Evolutionary conservation across 2,329 filamentous ascomycete genomes (phyloP).

Genomic region (Hypoxylon sp.): DNA sequence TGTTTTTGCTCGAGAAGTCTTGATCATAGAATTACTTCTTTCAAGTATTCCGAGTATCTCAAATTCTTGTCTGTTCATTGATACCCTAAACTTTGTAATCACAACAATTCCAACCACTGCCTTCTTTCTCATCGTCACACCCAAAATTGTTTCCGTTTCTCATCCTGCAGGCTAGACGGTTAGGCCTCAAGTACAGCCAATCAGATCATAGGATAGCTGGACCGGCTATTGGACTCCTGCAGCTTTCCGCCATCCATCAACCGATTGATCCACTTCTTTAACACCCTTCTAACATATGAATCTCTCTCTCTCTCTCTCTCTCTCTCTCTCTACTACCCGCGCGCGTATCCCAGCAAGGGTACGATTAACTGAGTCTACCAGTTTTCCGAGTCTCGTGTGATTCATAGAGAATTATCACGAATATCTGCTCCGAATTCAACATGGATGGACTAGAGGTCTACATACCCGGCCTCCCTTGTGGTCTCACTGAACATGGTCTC

Average conservation of each 20-base stretch:
- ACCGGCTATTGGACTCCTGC: slow-evolving; percentile 1
- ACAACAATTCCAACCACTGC: neutral
- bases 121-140: neutral
- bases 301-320: too few species aligned
- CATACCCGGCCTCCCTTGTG: slow-evolving; percentile 60
- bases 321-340: neutral
- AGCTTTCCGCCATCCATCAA: slow-evolving; percentile 8
- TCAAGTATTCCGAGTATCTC: neutral
- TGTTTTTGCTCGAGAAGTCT: neutral
- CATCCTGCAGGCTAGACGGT: neutral
- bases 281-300: neutral
- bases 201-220: neutral
- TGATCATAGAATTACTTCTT: neutral
- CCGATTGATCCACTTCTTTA: slow-evolving; percentile 7
- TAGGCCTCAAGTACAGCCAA: slow-evolving; percentile 1
- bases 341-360: neutral
- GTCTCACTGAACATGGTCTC: slow-evolving; percentile 59
- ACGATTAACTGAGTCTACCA: neutral
- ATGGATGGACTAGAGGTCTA: slow-evolving; percentile 61
- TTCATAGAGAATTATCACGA: neutral
- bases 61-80: neutral
- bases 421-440: slow-evolving; percentile 4
- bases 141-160: neutral
- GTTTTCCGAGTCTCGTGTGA: neutral
- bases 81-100: neutral